Evolutionary conservation across 2,329 filamentous ascomycete species (phyloP), one percentile per base, ranked within the genome.

Genomic region (Fusarium sp.): DNA sequence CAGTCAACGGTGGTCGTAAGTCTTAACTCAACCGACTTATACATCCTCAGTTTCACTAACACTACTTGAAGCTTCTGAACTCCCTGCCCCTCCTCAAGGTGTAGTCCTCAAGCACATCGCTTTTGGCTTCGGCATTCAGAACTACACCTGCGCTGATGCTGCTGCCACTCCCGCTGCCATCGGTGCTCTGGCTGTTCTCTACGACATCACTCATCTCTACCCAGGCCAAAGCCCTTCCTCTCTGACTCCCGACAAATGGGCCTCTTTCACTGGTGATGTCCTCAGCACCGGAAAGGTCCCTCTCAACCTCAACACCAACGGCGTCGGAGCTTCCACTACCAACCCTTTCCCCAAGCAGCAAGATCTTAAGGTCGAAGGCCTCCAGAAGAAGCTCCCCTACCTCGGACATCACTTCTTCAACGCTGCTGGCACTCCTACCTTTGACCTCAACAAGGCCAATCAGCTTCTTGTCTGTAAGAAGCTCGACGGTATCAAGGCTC

Each of bases 361-460:
- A 5, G 77, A 82, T 28, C 79, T 83, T 7, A 74, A 82, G 58
- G 79, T 90, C 59, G 68, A 76, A 15, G 76, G 86, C 38, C 78
- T 58, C 70, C 38, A 36, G 11, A 78, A 54, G 31, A 31, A 45
- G 5, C 65, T 87, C 11, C 80, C 82, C 54, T 85, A 86, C 75
- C 78, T 91, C 20, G 92, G 92, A 35, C 86, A 89, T 75, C 92
- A 94, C 85, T 92, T 85, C 86, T 94, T 94, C 85, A 87, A 87
- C 80, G 68, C 70, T 51, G 71, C 77, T 48, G 81, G 86, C 70
- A 81, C 83, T 1, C 92, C 92, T 3, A 89, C 85, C 18, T 94
- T 93, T 78, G 84, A 88, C 65, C 83, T 93, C 41, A 78, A 81
- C 56, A 79, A 75, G 12, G 78, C 80, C 42, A 76, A 78, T 39